These are phyloP conservation scores for Dionaea muscipula DNA, from an alignment of 179 eudicot species.

Conservation along the genomic window DNA sequence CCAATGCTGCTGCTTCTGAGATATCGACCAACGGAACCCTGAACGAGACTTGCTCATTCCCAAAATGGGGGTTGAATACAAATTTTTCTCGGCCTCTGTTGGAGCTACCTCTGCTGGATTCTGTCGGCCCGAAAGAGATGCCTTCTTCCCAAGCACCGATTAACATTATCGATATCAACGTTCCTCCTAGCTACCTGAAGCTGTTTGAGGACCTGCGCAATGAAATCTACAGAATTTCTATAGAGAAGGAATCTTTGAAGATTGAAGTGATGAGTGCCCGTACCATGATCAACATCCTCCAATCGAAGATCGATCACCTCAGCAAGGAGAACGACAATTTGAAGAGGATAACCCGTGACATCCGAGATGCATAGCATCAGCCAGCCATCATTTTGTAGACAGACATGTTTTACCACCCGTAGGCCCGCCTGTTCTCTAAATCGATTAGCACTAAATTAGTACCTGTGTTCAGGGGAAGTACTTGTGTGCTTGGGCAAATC, in stretches of 20 bases:
- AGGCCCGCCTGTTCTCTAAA: too few species aligned
- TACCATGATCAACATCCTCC: slow-evolving; percentile 91
- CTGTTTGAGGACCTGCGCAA: slow-evolving; percentile 72
- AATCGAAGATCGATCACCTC: slow-evolving; percentile 59
- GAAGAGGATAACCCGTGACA: slow-evolving; percentile 16
- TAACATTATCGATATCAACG: slow-evolving; percentile 65
- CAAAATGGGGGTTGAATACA: slow-evolving; percentile 29
- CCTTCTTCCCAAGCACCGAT: slow-evolving; percentile 24
- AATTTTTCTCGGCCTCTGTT: slow-evolving; percentile 32
- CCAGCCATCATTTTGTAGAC: too few species aligned
- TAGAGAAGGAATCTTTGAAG: slow-evolving; percentile 88
- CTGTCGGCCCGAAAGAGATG: slow-evolving; percentile 40
- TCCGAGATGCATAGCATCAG: not conserved
- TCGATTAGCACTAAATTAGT: too few species aligned
- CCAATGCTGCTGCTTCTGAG: slow-evolving; percentile 74
- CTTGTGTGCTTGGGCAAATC: too few species aligned
- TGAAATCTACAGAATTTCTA: slow-evolving; percentile 74
- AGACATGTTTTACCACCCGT: too few species aligned
- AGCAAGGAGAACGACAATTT: slow-evolving; percentile 56
- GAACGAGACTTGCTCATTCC: slow-evolving; percentile 17
- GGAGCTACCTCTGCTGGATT: slow-evolving; percentile 54
- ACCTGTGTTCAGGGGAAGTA: too few species aligned
- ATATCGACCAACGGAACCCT: slow-evolving; percentile 54
- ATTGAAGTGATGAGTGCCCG: slow-evolving; percentile 94
- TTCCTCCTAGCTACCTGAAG: slow-evolving; percentile 85